These are phyloP conservation scores for Kwoniella botswanensis DNA, from an alignment of 768 basidiomycete species.

Conservation along the genomic window DNA sequence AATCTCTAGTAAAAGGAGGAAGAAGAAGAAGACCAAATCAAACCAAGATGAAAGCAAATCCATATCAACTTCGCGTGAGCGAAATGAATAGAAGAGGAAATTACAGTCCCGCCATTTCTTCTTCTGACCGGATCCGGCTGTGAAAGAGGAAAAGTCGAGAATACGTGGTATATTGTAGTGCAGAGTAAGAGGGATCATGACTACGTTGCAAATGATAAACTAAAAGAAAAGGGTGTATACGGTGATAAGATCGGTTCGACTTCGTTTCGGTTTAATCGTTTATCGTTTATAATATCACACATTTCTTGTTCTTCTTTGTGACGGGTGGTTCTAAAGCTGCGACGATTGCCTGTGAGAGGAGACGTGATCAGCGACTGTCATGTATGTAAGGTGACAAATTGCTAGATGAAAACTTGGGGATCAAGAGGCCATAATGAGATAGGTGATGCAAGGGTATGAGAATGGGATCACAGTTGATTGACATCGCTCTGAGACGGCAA, in stretches of 20 bases:
- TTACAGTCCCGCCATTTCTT: not conserved
- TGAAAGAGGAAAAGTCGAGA: not conserved
- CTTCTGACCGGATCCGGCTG: too few relatives aligned
- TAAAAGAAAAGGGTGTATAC: not conserved
- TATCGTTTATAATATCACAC: constrained; percentile 76
- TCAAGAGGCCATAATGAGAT: too few relatives aligned
- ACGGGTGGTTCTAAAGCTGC: constrained; percentile 97
- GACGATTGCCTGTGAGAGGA: constrained; percentile 82
- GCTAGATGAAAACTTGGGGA: too few relatives aligned
- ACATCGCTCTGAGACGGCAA: constrained; percentile 18
- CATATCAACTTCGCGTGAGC: too few relatives aligned
- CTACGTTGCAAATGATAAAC: constrained; percentile 6
- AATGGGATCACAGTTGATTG: not conserved
- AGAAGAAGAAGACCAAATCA: too few relatives aligned
- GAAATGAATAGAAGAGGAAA: not conserved
- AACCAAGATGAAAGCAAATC: too few relatives aligned
- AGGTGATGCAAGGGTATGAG: too few relatives aligned
- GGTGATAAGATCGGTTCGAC: too few relatives aligned
- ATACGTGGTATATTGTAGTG: constrained; percentile 18
- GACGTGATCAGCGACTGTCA: not conserved
- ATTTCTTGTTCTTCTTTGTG: constrained; percentile 78
- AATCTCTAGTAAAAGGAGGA: too few relatives aligned
- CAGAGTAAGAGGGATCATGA: not conserved
- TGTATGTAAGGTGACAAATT: too few relatives aligned
- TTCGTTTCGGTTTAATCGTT: not conserved